phyloP scores from a whole-genome alignment of 305 asterid species.

The Nicotiana rustica region DNA sequence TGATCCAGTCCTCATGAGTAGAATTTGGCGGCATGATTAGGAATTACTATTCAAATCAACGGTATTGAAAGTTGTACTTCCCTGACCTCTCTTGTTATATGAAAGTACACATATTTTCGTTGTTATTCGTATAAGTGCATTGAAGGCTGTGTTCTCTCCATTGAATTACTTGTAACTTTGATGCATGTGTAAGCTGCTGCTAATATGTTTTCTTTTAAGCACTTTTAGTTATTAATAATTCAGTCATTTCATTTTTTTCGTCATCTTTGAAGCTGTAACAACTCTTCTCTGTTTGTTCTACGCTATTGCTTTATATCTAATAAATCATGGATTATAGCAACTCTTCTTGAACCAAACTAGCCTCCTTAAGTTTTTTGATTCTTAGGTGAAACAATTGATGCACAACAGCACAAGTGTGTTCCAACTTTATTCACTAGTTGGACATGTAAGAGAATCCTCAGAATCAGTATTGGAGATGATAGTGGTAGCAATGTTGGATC shows the following conservation, averaged over 20 bases:
- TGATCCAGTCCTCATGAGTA: constrained; percentile 39
- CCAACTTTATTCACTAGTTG: not conserved
- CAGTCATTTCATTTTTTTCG: not conserved
- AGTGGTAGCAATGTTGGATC: not conserved
- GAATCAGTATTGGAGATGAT: not conserved
- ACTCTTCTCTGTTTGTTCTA: not conserved
- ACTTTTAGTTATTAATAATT: constrained; percentile 17
- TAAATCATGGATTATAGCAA: not conserved
- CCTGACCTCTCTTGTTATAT: not conserved
- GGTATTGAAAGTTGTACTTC: constrained; percentile 2
- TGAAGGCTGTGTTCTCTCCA: not conserved
- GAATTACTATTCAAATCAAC: constrained; percentile 1
- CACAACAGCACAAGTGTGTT: not conserved
- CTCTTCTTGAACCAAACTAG: not conserved
- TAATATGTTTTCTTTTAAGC: not conserved
- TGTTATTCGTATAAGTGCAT: not conserved
- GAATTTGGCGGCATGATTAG: not conserved
- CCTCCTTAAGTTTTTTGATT: not conserved
- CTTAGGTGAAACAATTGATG: constrained; percentile 6
- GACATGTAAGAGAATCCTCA: not conserved
- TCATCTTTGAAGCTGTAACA: not conserved
- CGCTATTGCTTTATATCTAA: not conserved
- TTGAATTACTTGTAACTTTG: not conserved
- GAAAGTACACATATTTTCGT: not conserved
- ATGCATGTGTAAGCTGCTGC: constrained; percentile 25